phyloP scores from a whole-genome alignment of 1,139 yeast genomes.

The Geotrichum reessii region DNA sequence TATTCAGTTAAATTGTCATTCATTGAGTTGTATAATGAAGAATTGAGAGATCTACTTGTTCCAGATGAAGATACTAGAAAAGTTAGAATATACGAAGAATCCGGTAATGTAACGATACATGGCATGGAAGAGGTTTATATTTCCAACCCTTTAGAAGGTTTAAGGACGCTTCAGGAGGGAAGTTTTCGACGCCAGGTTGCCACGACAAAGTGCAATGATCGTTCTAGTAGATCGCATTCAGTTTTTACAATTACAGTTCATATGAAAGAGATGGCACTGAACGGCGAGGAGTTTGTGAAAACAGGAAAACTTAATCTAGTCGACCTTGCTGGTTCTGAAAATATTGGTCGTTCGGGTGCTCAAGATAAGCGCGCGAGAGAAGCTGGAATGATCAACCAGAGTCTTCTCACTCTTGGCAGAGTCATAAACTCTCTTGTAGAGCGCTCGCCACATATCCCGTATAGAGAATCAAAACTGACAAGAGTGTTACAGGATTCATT shows the following conservation, averaged over 20 bases:
- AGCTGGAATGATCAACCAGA: slow-evolving; percentile 84
- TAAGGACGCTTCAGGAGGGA: slow-evolving; percentile 47
- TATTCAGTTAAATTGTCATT: slow-evolving; percentile 58
- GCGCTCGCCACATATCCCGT: slow-evolving; percentile 64
- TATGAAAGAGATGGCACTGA: slow-evolving; percentile 37
- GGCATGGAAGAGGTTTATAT: slow-evolving; percentile 48
- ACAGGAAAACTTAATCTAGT: slow-evolving; percentile 68
- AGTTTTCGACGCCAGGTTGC: slow-evolving; percentile 56
- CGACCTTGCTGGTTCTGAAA: slow-evolving; percentile 87
- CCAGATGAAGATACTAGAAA: slow-evolving; percentile 33
- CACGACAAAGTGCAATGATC: slow-evolving; percentile 61
- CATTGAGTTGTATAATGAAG: slow-evolving; percentile 71
- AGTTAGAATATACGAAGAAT: slow-evolving; percentile 29
- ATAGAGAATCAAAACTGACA: slow-evolving; percentile 78
- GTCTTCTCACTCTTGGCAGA: slow-evolving; percentile 73
- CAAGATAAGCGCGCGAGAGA: slow-evolving; percentile 72
- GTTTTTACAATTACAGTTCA: slow-evolving; percentile 62
- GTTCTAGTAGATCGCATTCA: slow-evolving; percentile 71
- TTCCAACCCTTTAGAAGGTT: slow-evolving; percentile 40
- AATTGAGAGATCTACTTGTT: slow-evolving; percentile 54
- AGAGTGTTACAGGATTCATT: slow-evolving; percentile 73
- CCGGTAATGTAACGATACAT: slow-evolving; percentile 40
- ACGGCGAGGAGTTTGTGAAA: slow-evolving; percentile 42
- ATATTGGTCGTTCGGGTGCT: slow-evolving; percentile 74
- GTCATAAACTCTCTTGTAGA: slow-evolving; percentile 72